These are phyloP conservation scores for Exophiala sp. DNA, from an alignment of 2,329 filamentous ascomycete species.

Conservation along the genomic window DNA sequence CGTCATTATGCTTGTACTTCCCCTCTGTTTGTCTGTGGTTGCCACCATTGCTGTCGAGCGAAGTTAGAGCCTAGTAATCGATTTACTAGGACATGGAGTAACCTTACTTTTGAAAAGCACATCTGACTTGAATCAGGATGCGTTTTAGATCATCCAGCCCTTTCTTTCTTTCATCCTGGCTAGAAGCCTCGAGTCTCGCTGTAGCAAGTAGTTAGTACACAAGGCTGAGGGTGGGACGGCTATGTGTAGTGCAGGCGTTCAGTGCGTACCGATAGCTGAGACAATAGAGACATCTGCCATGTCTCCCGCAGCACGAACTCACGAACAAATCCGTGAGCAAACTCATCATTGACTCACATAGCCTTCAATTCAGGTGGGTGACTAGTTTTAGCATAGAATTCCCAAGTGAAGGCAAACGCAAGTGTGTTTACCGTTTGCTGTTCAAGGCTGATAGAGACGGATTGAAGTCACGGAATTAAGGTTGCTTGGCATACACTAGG, in stretches of 20 bases:
- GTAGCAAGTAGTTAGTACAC: constrained; percentile 23
- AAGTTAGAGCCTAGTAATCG: neutral
- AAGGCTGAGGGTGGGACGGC: constrained; percentile 10
- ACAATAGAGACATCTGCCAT: constrained; percentile 43
- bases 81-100: neutral
- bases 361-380: too few species aligned
- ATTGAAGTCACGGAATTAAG: neutral
- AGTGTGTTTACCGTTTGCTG: too few species aligned
- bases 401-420: too few species aligned
- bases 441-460: neutral
- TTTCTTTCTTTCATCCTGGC: constrained; percentile 28
- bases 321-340: neutral
- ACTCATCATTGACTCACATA: constrained; percentile 5
- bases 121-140: constrained; percentile 51
- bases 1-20: constrained; percentile 48
- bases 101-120: constrained; percentile 7
- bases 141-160: constrained; percentile 52
- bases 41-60: neutral
- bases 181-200: constrained; percentile 35
- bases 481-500: constrained; percentile 3
- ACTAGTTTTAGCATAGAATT: too few species aligned
- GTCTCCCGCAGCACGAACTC: constrained; percentile 5
- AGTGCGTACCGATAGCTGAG: constrained; percentile 39
- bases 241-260: constrained; percentile 12
- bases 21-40: neutral